Evolutionary conservation across 2,329 filamentous ascomycete species (phyloP).

Genomic region (Penicillium fuscoglaucum): DNA sequence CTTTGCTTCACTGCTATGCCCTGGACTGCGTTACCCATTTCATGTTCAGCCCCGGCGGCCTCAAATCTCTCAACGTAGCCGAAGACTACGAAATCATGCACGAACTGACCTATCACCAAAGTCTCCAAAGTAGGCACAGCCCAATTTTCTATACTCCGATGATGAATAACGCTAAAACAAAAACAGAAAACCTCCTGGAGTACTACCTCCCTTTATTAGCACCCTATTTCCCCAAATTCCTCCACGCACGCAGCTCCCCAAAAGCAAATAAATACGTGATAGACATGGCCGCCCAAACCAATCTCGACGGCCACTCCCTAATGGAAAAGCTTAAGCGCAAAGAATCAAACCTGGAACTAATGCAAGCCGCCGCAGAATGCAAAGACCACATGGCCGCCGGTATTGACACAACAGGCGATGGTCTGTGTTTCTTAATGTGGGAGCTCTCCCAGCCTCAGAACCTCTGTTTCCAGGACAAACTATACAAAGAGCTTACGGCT

Average conservation of each 20-base stretch:
- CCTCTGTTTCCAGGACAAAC: slow-evolving; percentile 50
- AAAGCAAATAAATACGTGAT: slow-evolving; percentile 62
- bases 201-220: slow-evolving; percentile 59
- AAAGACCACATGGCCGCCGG: slow-evolving; percentile 71
- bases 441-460: slow-evolving; percentile 64
- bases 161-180: neutral
- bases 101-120: slow-evolving; percentile 67
- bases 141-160: neutral
- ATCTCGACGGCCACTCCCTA: slow-evolving; percentile 57
- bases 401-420: slow-evolving; percentile 71
- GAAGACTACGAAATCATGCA: slow-evolving; percentile 67
- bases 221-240: slow-evolving; percentile 48
- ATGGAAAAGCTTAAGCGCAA: slow-evolving; percentile 60
- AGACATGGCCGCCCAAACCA: slow-evolving; percentile 49
- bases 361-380: slow-evolving; percentile 66
- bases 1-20: slow-evolving; percentile 64
- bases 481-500: slow-evolving; percentile 55
- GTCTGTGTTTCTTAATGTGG: slow-evolving; percentile 70
- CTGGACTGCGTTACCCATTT: slow-evolving; percentile 69
- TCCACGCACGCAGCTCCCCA: slow-evolving; percentile 58
- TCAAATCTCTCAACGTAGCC: slow-evolving; percentile 57
- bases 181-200: slow-evolving; percentile 58
- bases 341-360: slow-evolving; percentile 48
- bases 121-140: slow-evolving; percentile 59
- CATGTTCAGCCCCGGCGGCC: slow-evolving; percentile 67